phyloP scores from a whole-genome alignment of 805 yeast genomes.

The Zygosaccharomyces gambellarensis region DNA sequence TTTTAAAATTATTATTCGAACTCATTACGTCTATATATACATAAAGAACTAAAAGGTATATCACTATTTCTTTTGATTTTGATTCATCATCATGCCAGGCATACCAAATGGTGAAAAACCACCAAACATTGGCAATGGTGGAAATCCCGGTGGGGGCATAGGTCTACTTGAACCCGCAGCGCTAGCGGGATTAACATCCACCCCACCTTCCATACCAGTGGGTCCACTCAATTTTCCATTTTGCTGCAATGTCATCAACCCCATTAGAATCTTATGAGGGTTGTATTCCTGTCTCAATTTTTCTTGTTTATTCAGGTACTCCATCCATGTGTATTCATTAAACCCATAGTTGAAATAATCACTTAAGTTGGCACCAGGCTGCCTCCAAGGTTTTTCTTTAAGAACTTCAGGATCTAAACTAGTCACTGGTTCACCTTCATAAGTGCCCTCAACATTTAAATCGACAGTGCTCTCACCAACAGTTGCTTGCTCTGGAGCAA shows the following conservation, averaged over 20 bases:
- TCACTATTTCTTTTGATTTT: slow-evolving; percentile 9
- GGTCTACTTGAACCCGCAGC: slow-evolving; percentile 10
- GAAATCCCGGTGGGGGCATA: slow-evolving; percentile 31
- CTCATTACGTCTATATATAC: neutral
- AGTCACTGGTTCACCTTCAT: slow-evolving; percentile 78
- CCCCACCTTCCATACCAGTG: slow-evolving; percentile 22
- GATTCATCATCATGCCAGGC: slow-evolving; percentile 39
- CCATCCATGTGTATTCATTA: slow-evolving; percentile 94
- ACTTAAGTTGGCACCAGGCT: slow-evolving; percentile 91
- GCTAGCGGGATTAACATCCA: slow-evolving; percentile 7
- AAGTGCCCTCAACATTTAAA: slow-evolving; percentile 32
- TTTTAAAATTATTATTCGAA: neutral
- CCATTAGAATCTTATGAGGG: slow-evolving; percentile 72
- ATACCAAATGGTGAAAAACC: slow-evolving; percentile 36
- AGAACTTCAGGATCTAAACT: slow-evolving; percentile 72
- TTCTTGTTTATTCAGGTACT: slow-evolving; percentile 85
- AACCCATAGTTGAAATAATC: slow-evolving; percentile 97
- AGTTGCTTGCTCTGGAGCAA: slow-evolving; percentile 17
- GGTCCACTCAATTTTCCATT: slow-evolving; percentile 42
- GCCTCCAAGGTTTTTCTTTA: slow-evolving; percentile 96
- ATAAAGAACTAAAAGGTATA: neutral
- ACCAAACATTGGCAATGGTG: slow-evolving; percentile 34
- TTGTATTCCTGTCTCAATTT: slow-evolving; percentile 72
- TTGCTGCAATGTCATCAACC: slow-evolving; percentile 35
- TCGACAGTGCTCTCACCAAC: slow-evolving; percentile 31